phyloP scores from a whole-genome alignment of 202 grass and related monocot species.

The Musa balbisiana region DNA sequence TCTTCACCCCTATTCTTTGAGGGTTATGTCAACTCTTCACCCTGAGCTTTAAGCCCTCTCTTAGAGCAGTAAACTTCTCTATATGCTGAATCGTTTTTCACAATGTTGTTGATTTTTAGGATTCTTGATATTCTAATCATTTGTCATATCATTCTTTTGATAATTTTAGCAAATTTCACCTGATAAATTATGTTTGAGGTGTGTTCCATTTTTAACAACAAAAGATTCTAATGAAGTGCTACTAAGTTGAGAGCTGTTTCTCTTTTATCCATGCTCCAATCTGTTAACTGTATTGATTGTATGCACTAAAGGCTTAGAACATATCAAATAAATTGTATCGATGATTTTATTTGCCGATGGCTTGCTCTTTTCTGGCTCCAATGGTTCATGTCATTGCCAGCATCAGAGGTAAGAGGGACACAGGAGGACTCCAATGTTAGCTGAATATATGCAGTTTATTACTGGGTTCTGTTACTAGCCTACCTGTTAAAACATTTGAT shows the following conservation, averaged over 20 bases:
- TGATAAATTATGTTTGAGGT: not conserved
- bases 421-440: not conserved
- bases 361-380: not conserved
- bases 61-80: not conserved
- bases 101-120: not conserved
- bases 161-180: not conserved
- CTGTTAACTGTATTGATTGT: not conserved
- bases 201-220: not conserved
- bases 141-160: too few species aligned
- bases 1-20: not conserved
- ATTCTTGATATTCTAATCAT: not conserved
- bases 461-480: not conserved
- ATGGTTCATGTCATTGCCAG: not conserved
- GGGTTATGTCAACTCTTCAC: not conserved
- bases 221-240: not conserved
- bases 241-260: not conserved
- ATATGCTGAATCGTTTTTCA: not conserved
- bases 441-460: not conserved
- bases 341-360: not conserved
- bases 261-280: not conserved
- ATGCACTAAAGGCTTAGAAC: not conserved
- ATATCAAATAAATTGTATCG: not conserved
- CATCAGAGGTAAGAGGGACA: not conserved
- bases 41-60: not conserved
- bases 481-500: not conserved